Evolutionary conservation across 129 eudicot genomes (phyloP), one percentile per base, ranked within the genome.

Genomic region (Gnaphalium uliginosum): DNA sequence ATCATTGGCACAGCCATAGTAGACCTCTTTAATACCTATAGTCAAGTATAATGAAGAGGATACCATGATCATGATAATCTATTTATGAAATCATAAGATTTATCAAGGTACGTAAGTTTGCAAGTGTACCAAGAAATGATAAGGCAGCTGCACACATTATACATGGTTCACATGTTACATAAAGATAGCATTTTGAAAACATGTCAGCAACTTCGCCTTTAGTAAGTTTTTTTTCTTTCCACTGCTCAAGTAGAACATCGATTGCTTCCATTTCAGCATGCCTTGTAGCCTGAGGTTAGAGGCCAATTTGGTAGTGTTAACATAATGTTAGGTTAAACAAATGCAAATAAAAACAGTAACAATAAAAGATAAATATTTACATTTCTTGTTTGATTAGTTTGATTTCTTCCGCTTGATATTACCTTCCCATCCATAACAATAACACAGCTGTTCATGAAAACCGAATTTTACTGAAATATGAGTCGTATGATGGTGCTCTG

Each of bases 151-250:
- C 97, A 39, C 99, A 95, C 99, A 95, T 95, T 79, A 95, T 89
- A 75, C 99, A 95, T 61, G 99, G 99, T 73, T 95, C 99, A 83
- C 99, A 95, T 15, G 97, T 95, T 58, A 95, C 97, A 83, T 95
- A 95, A 43, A 95, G 94, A 78, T 69, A 74, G 82, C 96, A 85
- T n/a, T 81, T 84, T 65, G 96, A 87, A 69, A 95, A 81, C 73
- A 78, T 82, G 41, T 70, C 72, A 24, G 87, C 82, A 76, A 91
- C 84, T 66, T 88, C 88, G 46, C 74, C 41, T 72, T 79, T 79
- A 33, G 86, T 76, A 69, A 76, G 78, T 66, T 70, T 73, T 59
- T 25, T 33, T 73, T 73, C 59, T 71, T 85, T 75, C 94, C 94
- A 91, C 72, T 83, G 85, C 60, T 87, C 84, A 77, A 91, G 90